Base-by-base conservation (phyloP, 169 alveolate genomes). In the Neospora caninum region DNA sequence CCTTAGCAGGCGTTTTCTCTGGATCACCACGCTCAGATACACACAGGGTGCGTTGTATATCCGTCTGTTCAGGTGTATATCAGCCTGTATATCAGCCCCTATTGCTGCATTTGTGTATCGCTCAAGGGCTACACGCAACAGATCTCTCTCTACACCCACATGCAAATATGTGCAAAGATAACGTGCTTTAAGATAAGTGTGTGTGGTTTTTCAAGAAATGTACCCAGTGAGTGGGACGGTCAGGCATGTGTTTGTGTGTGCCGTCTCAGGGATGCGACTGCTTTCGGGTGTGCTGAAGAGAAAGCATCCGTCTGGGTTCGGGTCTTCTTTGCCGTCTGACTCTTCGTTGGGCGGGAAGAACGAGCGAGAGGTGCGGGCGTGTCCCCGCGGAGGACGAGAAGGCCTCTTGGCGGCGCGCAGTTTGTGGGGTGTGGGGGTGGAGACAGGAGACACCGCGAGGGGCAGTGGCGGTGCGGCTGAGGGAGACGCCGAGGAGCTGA, bases 181-280 rank as follows among this genome's bases (percentile, higher is more conserved):
- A 69, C 31, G 25, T 69, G 42, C 25, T 0, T 69, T 9, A 20
- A 69, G 0, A 49, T 16, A n/a, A 27, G n/a, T 16, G 31, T 0
- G 80, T 49, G 58, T 49, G 58, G 58, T 22, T 49, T n/a, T 49
- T 49, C 0, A 49, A 49, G 58, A 49, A 22, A 49, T n/a, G 58
- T 0, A 49, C 0, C 18, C 58, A 49, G 27, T 49, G 58, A 13
- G n/a, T n/a, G n/a, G 58, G 16, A 1, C 18, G 58, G 58, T 0
- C 58, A 49, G 58, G 18, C 58, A 13, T 49, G 27, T 13, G 13
- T 16, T 29, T 27, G 53, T 34, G 42, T 22, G 27, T 78, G 87
- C n/a, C 29, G 27, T 22, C 45, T 38, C 87, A 78, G 87, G 87
- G 31, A 78, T 78, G 87, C 87, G 87, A 22, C 87, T 78, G 45